Base-by-base conservation (phyloP, 106 monocot genomes). In the Apostasia ramifera region DNA sequence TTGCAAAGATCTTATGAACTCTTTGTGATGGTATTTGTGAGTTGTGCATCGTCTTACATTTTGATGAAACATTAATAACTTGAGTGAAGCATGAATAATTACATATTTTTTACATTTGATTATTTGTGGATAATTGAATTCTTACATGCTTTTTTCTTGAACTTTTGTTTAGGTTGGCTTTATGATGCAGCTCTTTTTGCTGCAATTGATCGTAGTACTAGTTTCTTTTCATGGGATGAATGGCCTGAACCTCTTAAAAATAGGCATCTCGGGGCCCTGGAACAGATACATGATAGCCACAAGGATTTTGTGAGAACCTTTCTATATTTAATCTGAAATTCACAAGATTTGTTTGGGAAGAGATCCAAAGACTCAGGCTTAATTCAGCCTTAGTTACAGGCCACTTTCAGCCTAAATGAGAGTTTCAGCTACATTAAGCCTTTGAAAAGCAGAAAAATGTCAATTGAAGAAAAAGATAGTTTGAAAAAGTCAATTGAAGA, bases 131-230 rank as follows among this genome's bases (percentile, higher is more conserved):
- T 14, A 9, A 59, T 8, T 59, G 39, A 58, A 10, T 51, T 71
- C 10, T 71, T 49, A 40, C 15, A 44, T 59, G 3, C 40, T 8
- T 10, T 66, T 60, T 56, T 47, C n/a, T 8, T 26, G 26, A 26
- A 26, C 26, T 26, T 26, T 3, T 68, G 2, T n/a, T 14, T 67
- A 98, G 98, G 79, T 59, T 98, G 98, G 98, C 90, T 98, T 57
- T 90, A 98, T 81, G 98, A 98, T 88, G 98, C 98, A 73, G 93
- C 98, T 69, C 85, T 98, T 69, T 98, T 98, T 88, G 87, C 98
- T 66, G 93, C 98, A 55, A 98, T 98, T 80, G 93, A 98, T 61
- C 75, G 73, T 66, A 79, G 43, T 49, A 43, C 80, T 63, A 71
- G 87, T 69, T 53, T 73, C 65, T 82, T 93, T 74, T 47, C 87